Evolutionary conservation across 129 eudicot species (phyloP), one percentile per base, ranked within the genome.

Genomic region (Flaveria trinervia): DNA sequence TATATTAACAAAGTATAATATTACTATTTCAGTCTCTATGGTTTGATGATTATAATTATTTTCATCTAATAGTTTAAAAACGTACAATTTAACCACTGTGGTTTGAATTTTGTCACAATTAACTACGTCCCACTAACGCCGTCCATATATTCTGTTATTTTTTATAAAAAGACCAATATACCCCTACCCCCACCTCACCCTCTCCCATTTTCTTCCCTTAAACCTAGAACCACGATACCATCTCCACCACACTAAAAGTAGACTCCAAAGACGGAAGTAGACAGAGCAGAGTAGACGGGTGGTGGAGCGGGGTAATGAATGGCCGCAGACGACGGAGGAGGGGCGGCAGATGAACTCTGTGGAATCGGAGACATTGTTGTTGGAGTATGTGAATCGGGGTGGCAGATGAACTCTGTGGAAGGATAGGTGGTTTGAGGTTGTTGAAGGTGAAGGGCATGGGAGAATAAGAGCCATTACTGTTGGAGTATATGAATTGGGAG

Each of bases 391-490:
- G 82, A 80, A 92, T 67, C 85, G 96, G 12, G 88, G 87, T 56
- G 6, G 86, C 52, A 6, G 86, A 83, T 39, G 83, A 79, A 80
- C 73, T 80, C 39, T 73, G 79, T 64, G 74, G 74, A 18, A 55
- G 30, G 30, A 28, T 28, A 2, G 3, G 30, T 28, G 15, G 83
- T 22, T 57, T 86, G 84, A 0, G 83, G 73, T 79, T 92, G 93
- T 74, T 92, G 96, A 57, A 89, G 89, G 67, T 92, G 97, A 92
- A 88, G 36, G 97, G 97, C 87, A 90, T 87, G 60, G 97, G 97
- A 44, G 89, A 92, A 79, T 92, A 89, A 18, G 96, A 80, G 39
- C 50, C 73, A 9, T 83, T 78, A 65, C 25, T 85, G 76, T 84
- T 87, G 3, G 96, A 49, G 70, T 89, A 89, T 1, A 91, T 84